These are phyloP conservation scores for Penicillium ochrochloron DNA, from an alignment of 495 filamentous ascomycete species.

Conservation along the genomic window DNA sequence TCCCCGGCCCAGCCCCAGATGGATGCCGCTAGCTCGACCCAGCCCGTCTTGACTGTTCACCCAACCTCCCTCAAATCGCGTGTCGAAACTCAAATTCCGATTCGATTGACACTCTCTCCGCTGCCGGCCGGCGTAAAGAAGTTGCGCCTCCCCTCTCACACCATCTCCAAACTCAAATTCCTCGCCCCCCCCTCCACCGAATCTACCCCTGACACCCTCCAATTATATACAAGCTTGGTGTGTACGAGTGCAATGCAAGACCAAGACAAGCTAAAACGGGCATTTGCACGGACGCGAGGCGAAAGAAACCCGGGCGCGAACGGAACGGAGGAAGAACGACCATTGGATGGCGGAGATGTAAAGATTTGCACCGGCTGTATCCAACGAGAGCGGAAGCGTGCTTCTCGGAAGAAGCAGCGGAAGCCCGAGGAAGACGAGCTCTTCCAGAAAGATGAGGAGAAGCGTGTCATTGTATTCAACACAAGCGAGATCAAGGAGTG, in stretches of 20 bases:
- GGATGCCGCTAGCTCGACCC: slow-evolving; percentile 32
- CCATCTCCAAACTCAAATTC: slow-evolving; percentile 89
- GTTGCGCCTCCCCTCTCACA: slow-evolving; percentile 82
- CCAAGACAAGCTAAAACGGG: slow-evolving; percentile 60
- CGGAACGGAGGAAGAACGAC: slow-evolving; percentile 63
- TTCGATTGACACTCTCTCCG: slow-evolving; percentile 73
- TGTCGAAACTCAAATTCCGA: slow-evolving; percentile 92
- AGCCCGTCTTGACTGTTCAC: slow-evolving; percentile 59
- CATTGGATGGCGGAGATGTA: slow-evolving; percentile 82
- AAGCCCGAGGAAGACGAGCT: slow-evolving; percentile 81
- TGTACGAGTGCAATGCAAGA: slow-evolving; percentile 94
- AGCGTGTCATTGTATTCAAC: slow-evolving; percentile 91
- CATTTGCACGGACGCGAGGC: slow-evolving; percentile 67
- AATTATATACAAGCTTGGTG: slow-evolving; percentile 79
- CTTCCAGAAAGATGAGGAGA: slow-evolving; percentile 76
- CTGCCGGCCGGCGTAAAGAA: slow-evolving; percentile 74
- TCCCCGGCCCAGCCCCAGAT: slow-evolving; percentile 37
- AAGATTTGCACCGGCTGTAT: slow-evolving; percentile 86
- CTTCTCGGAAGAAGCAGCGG: slow-evolving; percentile 85
- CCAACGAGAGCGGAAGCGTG: slow-evolving; percentile 82
- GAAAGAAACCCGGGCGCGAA: slow-evolving; percentile 38
- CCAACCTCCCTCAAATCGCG: slow-evolving; percentile 79
- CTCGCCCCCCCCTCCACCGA: slow-evolving; percentile 67
- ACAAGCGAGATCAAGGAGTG: slow-evolving; percentile 89
- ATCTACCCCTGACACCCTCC: slow-evolving; percentile 71